Conservation (phyloP, 1,284 basidiomycete species). For the Irpex sp. region DNA sequence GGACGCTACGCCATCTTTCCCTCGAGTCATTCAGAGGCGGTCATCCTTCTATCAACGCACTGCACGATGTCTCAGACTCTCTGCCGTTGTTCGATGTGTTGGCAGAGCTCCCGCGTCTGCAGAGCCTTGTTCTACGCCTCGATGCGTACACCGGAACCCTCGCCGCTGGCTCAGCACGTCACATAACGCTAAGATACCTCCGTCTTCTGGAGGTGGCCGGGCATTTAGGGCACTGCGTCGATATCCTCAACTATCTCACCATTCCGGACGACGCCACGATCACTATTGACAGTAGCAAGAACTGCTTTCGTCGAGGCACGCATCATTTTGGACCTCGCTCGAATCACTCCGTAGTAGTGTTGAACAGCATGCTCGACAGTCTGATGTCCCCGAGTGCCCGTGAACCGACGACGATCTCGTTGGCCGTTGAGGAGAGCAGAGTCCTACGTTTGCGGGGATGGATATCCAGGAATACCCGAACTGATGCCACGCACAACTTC, state of each 20-base stretch:
- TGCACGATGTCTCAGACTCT: not conserved
- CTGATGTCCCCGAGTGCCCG: not conserved
- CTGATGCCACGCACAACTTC: not conserved
- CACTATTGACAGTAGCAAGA: not conserved
- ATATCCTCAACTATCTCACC: not conserved
- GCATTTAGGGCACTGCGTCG: not conserved
- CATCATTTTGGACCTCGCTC: not conserved
- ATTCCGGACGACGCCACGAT: not conserved
- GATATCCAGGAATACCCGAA: not conserved
- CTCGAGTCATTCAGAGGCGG: not conserved
- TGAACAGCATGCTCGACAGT: not conserved
- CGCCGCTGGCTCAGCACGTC: not conserved
- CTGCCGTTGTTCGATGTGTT: not conserved
- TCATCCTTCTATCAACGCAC: not conserved
- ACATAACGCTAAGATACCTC: not conserved
- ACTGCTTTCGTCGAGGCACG: not conserved
- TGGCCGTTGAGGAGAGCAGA: not conserved
- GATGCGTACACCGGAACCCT: not conserved
- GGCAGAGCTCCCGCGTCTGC: not conserved
- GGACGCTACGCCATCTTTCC: not conserved
- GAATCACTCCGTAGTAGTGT: not conserved
- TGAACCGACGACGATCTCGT: not conserved
- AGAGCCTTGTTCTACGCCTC: not conserved
- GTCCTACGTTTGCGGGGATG: not conserved
- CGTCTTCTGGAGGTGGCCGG: not conserved